These are phyloP conservation scores for Claviceps cyperi DNA, from an alignment of 2,329 filamentous ascomycete genomes.

Conservation along the genomic window DNA sequence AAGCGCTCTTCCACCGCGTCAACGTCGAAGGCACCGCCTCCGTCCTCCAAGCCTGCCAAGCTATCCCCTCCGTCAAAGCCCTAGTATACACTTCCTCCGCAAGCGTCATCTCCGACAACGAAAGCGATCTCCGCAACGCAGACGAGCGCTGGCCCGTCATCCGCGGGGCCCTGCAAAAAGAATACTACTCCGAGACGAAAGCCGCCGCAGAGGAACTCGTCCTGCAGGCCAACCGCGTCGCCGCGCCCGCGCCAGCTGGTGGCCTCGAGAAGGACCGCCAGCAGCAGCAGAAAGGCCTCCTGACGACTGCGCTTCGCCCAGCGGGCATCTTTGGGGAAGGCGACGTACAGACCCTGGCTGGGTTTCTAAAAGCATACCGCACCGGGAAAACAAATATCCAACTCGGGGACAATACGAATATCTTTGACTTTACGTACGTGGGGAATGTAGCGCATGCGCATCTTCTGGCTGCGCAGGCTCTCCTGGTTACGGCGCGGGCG, in stretches of 20 bases:
- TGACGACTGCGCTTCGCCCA: conserved; percentile 71
- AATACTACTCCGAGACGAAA: conserved; percentile 77
- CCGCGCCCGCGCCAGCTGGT: conserved; percentile 26
- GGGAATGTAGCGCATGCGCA: conserved; percentile 61
- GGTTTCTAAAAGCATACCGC: conserved; percentile 57
- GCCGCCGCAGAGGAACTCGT: conserved; percentile 72
- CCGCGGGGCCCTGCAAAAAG: conserved; percentile 52
- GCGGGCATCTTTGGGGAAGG: conserved; percentile 85
- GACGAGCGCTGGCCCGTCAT: conserved; percentile 73
- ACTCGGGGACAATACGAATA: conserved; percentile 54
- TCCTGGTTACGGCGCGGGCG: conserved; percentile 46
- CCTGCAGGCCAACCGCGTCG: conserved; percentile 55
- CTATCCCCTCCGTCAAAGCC: conserved; percentile 44
- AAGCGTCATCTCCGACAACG: conserved; percentile 74
- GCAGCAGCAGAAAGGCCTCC: conserved; percentile 29
- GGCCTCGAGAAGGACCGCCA: background rate
- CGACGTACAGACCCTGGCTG: conserved; percentile 61
- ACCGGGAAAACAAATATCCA: conserved; percentile 61
- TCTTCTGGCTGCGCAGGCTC: conserved; percentile 60
- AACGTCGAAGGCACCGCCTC: conserved; percentile 78
- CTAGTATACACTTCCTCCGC: conserved; percentile 87
- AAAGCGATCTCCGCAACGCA: conserved; percentile 65
- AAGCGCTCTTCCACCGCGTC: conserved; percentile 59
- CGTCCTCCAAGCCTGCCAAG: conserved; percentile 58
- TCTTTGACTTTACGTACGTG: conserved; percentile 52